Conservation (phyloP, 2,329 filamentous ascomycete genomes). For the Aspergillus transmontanensis region DNA sequence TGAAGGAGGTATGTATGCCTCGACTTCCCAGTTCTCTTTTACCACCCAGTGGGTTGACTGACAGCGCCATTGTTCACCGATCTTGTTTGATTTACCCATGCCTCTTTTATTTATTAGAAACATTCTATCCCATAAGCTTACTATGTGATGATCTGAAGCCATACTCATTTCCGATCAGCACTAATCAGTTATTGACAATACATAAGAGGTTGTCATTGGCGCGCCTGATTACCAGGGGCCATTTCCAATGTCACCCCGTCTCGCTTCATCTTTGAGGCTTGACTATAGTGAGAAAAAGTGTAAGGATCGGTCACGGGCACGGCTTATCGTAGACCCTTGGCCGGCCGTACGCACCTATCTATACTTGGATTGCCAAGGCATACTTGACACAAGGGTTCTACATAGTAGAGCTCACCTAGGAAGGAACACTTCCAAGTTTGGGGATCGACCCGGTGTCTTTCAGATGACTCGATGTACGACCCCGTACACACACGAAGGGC, state of each 20-base stretch:
- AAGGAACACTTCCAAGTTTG: neutral
- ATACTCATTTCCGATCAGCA: neutral
- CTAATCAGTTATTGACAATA: neutral
- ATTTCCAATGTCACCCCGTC: neutral
- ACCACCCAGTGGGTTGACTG: neutral
- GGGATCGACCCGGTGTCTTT: neutral
- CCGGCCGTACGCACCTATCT: neutral
- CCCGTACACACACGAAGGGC: conserved; percentile 7
- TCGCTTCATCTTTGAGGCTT: neutral
- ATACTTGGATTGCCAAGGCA: neutral
- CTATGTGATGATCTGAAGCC: neutral
- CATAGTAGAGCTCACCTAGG: neutral
- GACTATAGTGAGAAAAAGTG: neutral
- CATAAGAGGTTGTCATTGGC: neutral
- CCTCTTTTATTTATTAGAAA: neutral
- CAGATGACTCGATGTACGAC: conserved; percentile 15
- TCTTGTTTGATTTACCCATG: neutral
- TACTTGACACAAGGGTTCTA: neutral
- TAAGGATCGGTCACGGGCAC: neutral
- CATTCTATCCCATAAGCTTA: neutral
- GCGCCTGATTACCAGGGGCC: neutral
- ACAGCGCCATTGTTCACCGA: neutral
- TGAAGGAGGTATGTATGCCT: neutral
- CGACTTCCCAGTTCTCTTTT: neutral
- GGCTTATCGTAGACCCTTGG: neutral